Base-by-base conservation (phyloP, 1,284 basidiomycete species). In the Mycosarcoma mackinlayi region DNA sequence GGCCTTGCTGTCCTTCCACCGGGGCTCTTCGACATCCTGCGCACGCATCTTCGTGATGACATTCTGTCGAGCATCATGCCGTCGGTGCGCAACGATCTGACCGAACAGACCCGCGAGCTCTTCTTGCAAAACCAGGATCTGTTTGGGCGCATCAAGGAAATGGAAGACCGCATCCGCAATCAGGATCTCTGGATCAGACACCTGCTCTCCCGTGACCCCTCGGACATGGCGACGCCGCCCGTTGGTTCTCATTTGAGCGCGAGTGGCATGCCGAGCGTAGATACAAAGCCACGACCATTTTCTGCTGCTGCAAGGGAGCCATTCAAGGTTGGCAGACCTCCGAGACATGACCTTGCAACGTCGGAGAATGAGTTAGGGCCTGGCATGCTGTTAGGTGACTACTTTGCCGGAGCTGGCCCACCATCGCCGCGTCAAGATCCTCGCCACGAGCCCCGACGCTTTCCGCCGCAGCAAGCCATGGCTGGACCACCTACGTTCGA, bases 21-120 rank as follows among this genome's bases (percentile, higher is more conserved):
- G 1, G 69, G 69, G 4, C 45, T 72, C 13, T 72, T 72, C 24
- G 69, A 72, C 40, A 72, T 72, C 23, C 35, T 72, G 28, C 69
- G 69, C 33, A 64, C 56, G 10, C 64, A 67, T 39, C 64, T 72
- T 33, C 55, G 57, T 38, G 69, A 72, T 33, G 69, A 72, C 33
- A 64, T 72, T 25, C 33, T 72, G 24, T 52, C 63, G 18, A 61
- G 64, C 39, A 67, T 67, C 64, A 66, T 72, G 64, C 69, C 69
- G 1, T 54, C 65, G 25, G 57, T 72, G 30, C 63, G 69, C 27
- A 67, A 50, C 44, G 69, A 72, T 34, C 38, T 72, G n/a, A 53
- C 64, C 3, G 69, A 72, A 49, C 69, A 72, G 45, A 67, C 69
- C 3, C 55, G 64, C 25, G 69, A 72, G 56, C 64, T 72, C 18